These are phyloP conservation scores for Penicillium sp. DNA, from an alignment of 2,329 filamentous ascomycete species.

Conservation along the genomic window DNA sequence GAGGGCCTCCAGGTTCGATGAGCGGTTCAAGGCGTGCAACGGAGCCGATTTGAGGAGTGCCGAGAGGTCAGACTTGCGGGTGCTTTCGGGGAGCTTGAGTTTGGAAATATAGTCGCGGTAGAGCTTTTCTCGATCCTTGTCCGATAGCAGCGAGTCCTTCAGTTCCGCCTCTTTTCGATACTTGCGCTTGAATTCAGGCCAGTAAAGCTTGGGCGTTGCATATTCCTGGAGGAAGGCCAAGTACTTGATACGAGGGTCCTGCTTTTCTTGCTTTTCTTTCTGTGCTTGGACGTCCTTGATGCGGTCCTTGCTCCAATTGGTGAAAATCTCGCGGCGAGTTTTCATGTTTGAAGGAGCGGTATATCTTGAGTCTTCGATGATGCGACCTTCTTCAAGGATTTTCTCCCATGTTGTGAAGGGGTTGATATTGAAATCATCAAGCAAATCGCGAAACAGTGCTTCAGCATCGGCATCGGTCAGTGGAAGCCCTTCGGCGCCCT, in stretches of 20 bases:
- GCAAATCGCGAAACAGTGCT: constrained; percentile 78
- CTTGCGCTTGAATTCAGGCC: constrained; percentile 94
- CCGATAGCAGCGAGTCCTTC: constrained; percentile 50
- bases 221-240: constrained; percentile 77
- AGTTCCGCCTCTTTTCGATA: constrained; percentile 79
- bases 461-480: constrained; percentile 75
- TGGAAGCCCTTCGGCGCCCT: constrained; percentile 69
- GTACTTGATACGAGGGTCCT: constrained; percentile 81
- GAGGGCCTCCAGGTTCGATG: constrained; percentile 43
- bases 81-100: constrained; percentile 50
- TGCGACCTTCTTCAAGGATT: constrained; percentile 75
- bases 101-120: constrained; percentile 52
- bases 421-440: constrained; percentile 79
- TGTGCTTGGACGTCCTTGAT: constrained; percentile 72
- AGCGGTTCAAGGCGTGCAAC: constrained; percentile 43
- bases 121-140: constrained; percentile 53
- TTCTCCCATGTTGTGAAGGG: constrained; percentile 93
- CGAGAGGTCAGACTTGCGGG: constrained; percentile 50
- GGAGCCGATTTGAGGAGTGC: constrained; percentile 48
- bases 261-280: constrained; percentile 74
- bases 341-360: constrained; percentile 80
- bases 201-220: constrained; percentile 90
- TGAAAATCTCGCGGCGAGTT: constrained; percentile 77
- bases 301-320: constrained; percentile 77
- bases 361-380: constrained; percentile 86